A percentile compares a stretch with the other conserved stretches of the same genome.
Conservation (phyloP, 768 basidiomycete genomes). For the Boletus pseudo-olivaceus region DNA sequence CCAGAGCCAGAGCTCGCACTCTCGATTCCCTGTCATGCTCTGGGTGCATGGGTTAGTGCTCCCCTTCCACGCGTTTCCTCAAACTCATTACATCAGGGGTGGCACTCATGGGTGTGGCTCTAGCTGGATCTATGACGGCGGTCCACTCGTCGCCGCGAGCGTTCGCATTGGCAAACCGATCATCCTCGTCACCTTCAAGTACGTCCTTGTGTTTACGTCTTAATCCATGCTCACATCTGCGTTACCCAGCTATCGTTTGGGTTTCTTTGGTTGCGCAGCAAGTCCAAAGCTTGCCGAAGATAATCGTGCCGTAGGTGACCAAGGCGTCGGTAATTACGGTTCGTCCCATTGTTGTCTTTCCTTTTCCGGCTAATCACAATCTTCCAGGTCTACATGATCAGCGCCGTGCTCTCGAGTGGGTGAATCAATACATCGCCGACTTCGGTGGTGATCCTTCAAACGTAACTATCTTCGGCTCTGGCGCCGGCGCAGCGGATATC, state of each 20-base stretch:
- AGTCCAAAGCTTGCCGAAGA: slow-evolving; percentile 63
- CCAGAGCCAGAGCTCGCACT: slow-evolving; percentile 44
- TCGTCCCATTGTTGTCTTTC: slow-evolving; percentile 17
- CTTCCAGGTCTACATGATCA: slow-evolving; percentile 61
- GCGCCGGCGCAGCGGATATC: slow-evolving; percentile 50
- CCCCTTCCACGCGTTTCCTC: slow-evolving; percentile 5
- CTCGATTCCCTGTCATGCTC: slow-evolving; percentile 71
- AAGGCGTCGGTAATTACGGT: slow-evolving; percentile 80
- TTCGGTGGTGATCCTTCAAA: slow-evolving; percentile 65
- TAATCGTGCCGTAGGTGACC: slow-evolving; percentile 59
- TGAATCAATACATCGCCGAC: slow-evolving; percentile 52
- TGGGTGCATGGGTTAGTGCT: slow-evolving; percentile 78
- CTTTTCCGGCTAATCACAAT: slow-evolving; percentile 3
- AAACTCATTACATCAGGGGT: slow-evolving; percentile 45
- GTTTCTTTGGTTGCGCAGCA: slow-evolving; percentile 74
- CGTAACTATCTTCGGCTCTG: slow-evolving; percentile 43
- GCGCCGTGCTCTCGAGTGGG: slow-evolving; percentile 59
- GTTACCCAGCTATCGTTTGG: slow-evolving; percentile 62
- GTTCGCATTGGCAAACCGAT: slow-evolving; percentile 60
- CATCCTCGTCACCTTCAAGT: slow-evolving; percentile 76
- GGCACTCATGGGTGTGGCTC: slow-evolving; percentile 72
- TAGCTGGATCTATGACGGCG: slow-evolving; percentile 75
- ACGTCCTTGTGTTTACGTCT: slow-evolving; percentile 31
- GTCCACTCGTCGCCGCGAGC: slow-evolving; percentile 66
- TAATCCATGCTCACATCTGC: slow-evolving; percentile 8